phyloP scores from a whole-genome alignment of 805 yeast species.

The Lipomyces chichibuensis region DNA sequence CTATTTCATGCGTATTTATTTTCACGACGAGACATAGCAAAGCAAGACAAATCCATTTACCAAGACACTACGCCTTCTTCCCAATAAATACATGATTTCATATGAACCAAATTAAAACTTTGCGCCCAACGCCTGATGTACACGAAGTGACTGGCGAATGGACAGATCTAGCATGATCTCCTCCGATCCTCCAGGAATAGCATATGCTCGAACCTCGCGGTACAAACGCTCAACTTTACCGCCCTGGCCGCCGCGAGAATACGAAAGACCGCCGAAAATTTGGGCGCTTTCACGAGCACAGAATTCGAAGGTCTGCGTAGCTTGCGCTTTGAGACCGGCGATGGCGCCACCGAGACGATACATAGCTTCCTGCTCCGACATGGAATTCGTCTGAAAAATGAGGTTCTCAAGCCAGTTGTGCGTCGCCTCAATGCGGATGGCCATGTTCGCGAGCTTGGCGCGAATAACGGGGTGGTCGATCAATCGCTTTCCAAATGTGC shows the following conservation, averaged over 20 bases:
- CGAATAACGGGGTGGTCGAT: constrained; percentile 50
- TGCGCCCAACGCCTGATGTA: constrained; percentile 48
- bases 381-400: constrained; percentile 42
- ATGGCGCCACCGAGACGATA: constrained; percentile 49
- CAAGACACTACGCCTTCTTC: background rate
- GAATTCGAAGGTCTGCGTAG: constrained; percentile 48
- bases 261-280: constrained; percentile 50
- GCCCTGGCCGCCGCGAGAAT: constrained; percentile 51
- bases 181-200: constrained; percentile 53
- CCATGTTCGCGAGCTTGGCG: constrained; percentile 49
- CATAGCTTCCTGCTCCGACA: constrained; percentile 46
- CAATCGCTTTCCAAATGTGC: constrained; percentile 49
- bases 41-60: background rate
- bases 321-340: constrained; percentile 49
- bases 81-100: background rate
- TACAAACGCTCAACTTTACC: constrained; percentile 50
- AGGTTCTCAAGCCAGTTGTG: constrained; percentile 48
- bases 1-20: too few relatives aligned
- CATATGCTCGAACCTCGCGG: constrained; percentile 51
- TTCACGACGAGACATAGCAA: too few relatives aligned
- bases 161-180: constrained; percentile 51
- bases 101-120: constrained; percentile 41
- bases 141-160: constrained; percentile 48
- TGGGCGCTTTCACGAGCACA: constrained; percentile 52
- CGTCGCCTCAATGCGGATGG: constrained; percentile 48